These are phyloP conservation scores for Conoideocrella luteorostrata DNA, from an alignment of 2,329 filamentous ascomycete genomes.

Conservation along the genomic window DNA sequence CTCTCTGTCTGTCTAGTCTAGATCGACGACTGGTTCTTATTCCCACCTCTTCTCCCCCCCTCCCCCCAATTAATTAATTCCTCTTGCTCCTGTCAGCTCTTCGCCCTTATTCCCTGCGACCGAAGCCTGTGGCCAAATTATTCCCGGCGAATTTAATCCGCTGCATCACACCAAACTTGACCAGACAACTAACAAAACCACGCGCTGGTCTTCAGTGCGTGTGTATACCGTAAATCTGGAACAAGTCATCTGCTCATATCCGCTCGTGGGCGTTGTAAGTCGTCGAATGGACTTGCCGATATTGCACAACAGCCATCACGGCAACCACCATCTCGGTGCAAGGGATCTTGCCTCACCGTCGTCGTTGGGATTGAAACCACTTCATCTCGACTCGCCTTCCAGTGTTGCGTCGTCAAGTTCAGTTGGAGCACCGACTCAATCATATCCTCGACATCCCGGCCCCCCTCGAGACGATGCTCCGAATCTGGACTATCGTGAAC, in stretches of 20 bases:
- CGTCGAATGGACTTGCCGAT: slow-evolving; percentile 9
- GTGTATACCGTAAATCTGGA: too few relatives aligned
- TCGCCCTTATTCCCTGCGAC: slow-evolving; percentile 24
- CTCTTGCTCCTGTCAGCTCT: slow-evolving; percentile 6
- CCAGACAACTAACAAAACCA: too few relatives aligned
- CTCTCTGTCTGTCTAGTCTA: not conserved
- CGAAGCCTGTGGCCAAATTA: slow-evolving; percentile 13
- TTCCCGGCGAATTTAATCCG: slow-evolving; percentile 5
- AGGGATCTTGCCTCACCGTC: slow-evolving; percentile 5
- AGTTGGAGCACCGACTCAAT: not conserved
- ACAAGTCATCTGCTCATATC: slow-evolving; percentile 1
- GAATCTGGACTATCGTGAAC: slow-evolving; percentile 12
- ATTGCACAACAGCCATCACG: slow-evolving; percentile 8
- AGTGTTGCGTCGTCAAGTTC: slow-evolving; percentile 6
- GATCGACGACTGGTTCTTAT: slow-evolving; percentile 13
- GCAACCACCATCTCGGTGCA: slow-evolving; percentile 4
- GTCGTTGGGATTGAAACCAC: slow-evolving; percentile 6
- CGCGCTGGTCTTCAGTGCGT: too few relatives aligned
- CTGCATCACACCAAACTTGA: slow-evolving; percentile 2
- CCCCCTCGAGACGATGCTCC: slow-evolving; percentile 4
- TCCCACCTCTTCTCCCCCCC: slow-evolving; percentile 11
- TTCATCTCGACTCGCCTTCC: slow-evolving; percentile 8
- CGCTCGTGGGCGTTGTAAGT: slow-evolving; percentile 1
- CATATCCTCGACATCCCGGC: slow-evolving; percentile 9
- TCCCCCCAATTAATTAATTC: slow-evolving; percentile 10